Evolutionary conservation across 129 eudicot species (phyloP), one percentile per base, ranked within the genome.

Genomic region (Flaveria sonorensis): DNA sequence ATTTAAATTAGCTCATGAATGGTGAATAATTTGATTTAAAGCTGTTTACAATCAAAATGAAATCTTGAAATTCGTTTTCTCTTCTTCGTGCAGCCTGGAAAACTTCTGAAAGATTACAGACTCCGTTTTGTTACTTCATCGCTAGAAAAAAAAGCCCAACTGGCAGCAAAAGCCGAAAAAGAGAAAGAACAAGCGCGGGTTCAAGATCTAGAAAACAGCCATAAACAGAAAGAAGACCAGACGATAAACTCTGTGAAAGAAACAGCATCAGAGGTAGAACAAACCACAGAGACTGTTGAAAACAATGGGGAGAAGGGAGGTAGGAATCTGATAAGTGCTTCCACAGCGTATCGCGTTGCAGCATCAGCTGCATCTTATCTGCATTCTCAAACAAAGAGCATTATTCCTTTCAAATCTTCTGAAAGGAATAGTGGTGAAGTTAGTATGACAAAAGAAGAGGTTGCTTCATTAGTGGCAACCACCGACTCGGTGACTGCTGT

Each of bases 321-420:
- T 12, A 72, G 52, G 43, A 83, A 77, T 47, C 83, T 77, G 19
- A 71, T 86, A 48, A 91, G 85, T 72, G 84, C 96, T 46, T 85
- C 88, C 9, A 70, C 86, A 39, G 99, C 97, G 15, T 91, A 87
- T 83, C 87, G 87, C 30, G 86, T 89, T 81, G 99, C 90, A n/a
- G 93, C 97, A 12, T 89, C 98, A 13, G 98, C 96, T 73, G 98
- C 98, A 59, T 86, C 97, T 53, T 94, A 86, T 85, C 71, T 94
- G 74, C 93, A 91, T 60, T 82, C 88, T 19, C 99, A 71, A 65
- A 91, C 99, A 4, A 89, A 66, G 68, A 86, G 83, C 80, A 72
- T 93, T 64, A 82, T 93, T 68, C 89, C 96, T 9, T 87, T 88
- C 16, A 83, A 21, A 16, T 85, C 92, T 79, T 80, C 89, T 18